phyloP scores from a whole-genome alignment of 352 stramenopile genomes.

The Pythium utonaiense region DNA sequence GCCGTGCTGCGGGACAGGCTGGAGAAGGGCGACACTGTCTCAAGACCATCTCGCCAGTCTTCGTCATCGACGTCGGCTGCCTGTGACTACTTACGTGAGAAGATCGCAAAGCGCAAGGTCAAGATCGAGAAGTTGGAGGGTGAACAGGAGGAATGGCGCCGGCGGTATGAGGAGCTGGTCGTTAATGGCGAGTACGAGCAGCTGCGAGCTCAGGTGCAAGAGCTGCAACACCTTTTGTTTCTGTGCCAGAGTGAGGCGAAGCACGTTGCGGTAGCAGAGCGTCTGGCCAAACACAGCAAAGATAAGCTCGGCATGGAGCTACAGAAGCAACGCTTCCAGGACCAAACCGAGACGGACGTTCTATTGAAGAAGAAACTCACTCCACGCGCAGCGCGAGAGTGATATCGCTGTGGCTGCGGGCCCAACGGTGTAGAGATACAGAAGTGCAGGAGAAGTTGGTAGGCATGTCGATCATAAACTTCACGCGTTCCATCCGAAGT shows the following conservation, averaged over 20 bases:
- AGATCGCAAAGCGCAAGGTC: constrained; percentile 39
- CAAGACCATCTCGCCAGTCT: background rate
- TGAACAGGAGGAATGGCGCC: constrained; percentile 25
- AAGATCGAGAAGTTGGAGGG: constrained; percentile 41
- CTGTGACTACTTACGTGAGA: constrained; percentile 44
- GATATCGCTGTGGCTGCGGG: background rate
- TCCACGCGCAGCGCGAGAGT: background rate
- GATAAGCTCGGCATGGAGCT: constrained; percentile 34
- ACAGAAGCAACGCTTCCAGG: constrained; percentile 36
- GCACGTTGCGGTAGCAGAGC: constrained; percentile 41
- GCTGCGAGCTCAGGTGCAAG: constrained; percentile 49
- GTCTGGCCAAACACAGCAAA: constrained; percentile 28
- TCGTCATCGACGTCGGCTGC: constrained; percentile 24
- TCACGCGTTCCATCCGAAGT: constrained; percentile 46
- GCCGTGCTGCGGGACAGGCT: constrained; percentile 35
- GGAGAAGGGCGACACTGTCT: background rate
- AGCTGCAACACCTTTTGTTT: constrained; percentile 70
- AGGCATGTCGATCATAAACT: background rate
- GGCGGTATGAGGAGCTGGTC: constrained; percentile 41
- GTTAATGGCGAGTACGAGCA: constrained; percentile 40
- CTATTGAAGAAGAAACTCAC: constrained; percentile 41
- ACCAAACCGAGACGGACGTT: constrained; percentile 66
- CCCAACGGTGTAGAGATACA: constrained; percentile 6
- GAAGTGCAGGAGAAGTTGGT: background rate
- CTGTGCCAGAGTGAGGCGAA: constrained; percentile 52